These are phyloP conservation scores for Trichothecium sympodiale DNA, from an alignment of 2,329 filamentous ascomycete genomes.

Conservation along the genomic window DNA sequence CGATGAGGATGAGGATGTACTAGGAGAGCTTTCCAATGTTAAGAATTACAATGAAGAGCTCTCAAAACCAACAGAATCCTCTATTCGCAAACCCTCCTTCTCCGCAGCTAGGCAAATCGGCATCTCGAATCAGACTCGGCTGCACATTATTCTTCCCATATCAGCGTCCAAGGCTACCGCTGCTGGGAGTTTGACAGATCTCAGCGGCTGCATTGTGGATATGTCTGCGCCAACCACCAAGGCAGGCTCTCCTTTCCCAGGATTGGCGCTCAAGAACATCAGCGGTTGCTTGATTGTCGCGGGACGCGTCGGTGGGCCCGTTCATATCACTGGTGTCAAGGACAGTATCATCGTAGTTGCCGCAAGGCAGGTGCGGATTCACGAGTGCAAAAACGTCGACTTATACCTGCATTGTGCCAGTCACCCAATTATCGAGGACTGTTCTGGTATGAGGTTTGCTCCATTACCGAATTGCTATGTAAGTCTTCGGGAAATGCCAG, in stretches of 20 bases:
- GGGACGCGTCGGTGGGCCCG: constrained; percentile 67
- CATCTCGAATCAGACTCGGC: constrained; percentile 54
- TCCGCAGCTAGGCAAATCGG: constrained; percentile 48
- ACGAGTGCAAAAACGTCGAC: constrained; percentile 70
- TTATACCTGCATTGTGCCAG: constrained; percentile 75
- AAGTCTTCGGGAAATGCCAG: constrained; percentile 22
- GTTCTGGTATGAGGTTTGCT: constrained; percentile 66
- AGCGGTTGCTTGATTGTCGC: constrained; percentile 62
- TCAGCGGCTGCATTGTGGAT: constrained; percentile 66
- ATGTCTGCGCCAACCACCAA: constrained; percentile 54
- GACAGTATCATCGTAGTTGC: constrained; percentile 68
- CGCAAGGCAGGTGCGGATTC: constrained; percentile 85
- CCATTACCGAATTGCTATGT: constrained; percentile 61
- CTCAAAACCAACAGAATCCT: constrained; percentile 21
- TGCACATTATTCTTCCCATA: constrained; percentile 67
- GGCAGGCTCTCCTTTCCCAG: constrained; percentile 54
- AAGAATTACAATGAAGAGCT: constrained; percentile 18
- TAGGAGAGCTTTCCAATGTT: constrained; percentile 24
- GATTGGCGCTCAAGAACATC: constrained; percentile 56
- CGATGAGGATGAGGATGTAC: constrained; percentile 19
- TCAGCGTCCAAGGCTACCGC: constrained; percentile 61
- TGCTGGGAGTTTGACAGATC: constrained; percentile 60
- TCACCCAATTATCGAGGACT: constrained; percentile 91
- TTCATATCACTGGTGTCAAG: constrained; percentile 67
- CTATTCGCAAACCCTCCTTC: constrained; percentile 51